Evolutionary conservation across 2,329 filamentous ascomycete genomes (phyloP).

Genomic region (Didymella segeticola): DNA sequence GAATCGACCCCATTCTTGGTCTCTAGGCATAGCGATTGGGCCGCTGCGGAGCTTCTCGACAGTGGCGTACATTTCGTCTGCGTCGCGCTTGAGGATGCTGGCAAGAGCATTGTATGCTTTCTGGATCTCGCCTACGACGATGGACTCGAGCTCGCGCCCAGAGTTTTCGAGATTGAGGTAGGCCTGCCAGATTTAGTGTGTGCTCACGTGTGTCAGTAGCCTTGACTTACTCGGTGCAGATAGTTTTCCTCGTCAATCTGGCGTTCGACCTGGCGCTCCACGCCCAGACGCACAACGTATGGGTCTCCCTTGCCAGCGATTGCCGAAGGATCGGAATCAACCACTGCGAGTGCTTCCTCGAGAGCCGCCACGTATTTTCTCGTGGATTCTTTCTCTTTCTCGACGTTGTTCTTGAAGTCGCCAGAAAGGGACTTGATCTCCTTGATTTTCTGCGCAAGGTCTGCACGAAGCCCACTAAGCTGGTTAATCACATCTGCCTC

Average conservation of each 20-base stretch:
- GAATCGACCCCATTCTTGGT: slow-evolving; percentile 88
- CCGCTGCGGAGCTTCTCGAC: slow-evolving; percentile 83
- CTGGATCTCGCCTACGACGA: slow-evolving; percentile 96
- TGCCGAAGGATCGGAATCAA: slow-evolving; percentile 76
- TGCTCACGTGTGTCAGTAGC: slow-evolving; percentile 7
- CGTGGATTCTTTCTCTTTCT: slow-evolving; percentile 90
- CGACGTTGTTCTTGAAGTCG: slow-evolving; percentile 96
- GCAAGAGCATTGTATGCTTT: slow-evolving; percentile 96
- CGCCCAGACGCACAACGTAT: slow-evolving; percentile 82
- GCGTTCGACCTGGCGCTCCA: slow-evolving; percentile 88
- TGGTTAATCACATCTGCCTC: slow-evolving; percentile 91
- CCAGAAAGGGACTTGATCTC: slow-evolving; percentile 93
- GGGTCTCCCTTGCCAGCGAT: slow-evolving; percentile 90
- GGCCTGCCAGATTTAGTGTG: slow-evolving; percentile 62
- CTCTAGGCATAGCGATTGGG: slow-evolving; percentile 91
- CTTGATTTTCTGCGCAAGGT: slow-evolving; percentile 95
- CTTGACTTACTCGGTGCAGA: slow-evolving; percentile 74
- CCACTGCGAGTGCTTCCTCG: slow-evolving; percentile 81
- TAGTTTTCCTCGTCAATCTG: slow-evolving; percentile 99
- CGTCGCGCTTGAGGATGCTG: slow-evolving; percentile 88
- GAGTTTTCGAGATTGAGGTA: slow-evolving; percentile 95
- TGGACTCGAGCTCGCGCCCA: slow-evolving; percentile 91
- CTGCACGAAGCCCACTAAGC: slow-evolving; percentile 82
- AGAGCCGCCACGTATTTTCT: slow-evolving; percentile 78
- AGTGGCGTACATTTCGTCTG: slow-evolving; percentile 78